These are phyloP conservation scores for Beauveria pseudobassiana DNA, from an alignment of 2,329 filamentous ascomycete species.

Conservation along the genomic window DNA sequence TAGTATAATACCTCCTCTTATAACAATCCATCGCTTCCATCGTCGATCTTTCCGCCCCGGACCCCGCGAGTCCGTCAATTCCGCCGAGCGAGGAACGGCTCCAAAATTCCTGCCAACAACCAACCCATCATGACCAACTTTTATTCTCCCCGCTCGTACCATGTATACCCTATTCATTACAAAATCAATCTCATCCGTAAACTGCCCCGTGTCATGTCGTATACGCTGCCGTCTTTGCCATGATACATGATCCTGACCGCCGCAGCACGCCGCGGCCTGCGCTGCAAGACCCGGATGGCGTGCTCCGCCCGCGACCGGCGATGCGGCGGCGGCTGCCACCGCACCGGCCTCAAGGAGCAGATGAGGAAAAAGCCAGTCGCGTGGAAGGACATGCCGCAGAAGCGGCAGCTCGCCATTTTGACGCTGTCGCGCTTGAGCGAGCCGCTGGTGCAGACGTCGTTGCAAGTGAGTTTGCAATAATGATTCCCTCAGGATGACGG, in stretches of 20 bases:
- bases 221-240: background rate
- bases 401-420: slow-evolving; percentile 69
- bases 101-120: background rate
- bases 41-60: background rate
- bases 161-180: background rate
- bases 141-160: background rate
- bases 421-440: slow-evolving; percentile 74
- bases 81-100: background rate
- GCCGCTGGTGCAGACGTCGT: slow-evolving; percentile 70
- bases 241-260: background rate
- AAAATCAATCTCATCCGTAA: too few species aligned
- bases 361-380: slow-evolving; percentile 17
- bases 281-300: background rate
- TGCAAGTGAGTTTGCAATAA: slow-evolving; percentile 35
- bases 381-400: slow-evolving; percentile 68
- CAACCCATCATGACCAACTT: background rate
- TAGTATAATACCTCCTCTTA: too few species aligned
- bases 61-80: too few species aligned
- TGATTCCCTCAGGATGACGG: background rate
- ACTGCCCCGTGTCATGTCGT: background rate
- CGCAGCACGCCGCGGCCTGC: background rate
- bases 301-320: background rate
- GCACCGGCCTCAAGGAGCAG: slow-evolving; percentile 1
- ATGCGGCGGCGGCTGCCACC: background rate
- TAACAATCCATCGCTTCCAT: background rate